A percentile compares a stretch with the other conserved stretches of the same genome.
Evolutionary conservation across 2,329 filamentous ascomycete species (phyloP).

Genomic region (Trichoderma sp.): DNA sequence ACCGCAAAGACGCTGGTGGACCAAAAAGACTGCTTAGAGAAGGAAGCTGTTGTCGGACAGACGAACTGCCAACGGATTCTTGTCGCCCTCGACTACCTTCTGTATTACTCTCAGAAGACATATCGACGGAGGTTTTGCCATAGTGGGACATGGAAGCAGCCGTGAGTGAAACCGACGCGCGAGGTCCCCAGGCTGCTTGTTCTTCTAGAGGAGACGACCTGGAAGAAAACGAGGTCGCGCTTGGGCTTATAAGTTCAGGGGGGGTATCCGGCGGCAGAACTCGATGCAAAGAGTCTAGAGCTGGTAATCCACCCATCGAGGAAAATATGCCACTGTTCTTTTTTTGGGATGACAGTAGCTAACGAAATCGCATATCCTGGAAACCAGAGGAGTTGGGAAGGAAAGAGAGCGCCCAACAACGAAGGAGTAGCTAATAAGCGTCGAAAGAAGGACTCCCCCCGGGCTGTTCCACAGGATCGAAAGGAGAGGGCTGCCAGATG

Average conservation of each 20-base stretch:
- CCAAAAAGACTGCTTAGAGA: slow-evolving; percentile 60
- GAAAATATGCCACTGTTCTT: slow-evolving; percentile 30
- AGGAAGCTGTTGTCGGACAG: slow-evolving; percentile 52
- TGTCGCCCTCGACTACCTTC: slow-evolving; percentile 42
- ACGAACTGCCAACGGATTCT: slow-evolving; percentile 37
- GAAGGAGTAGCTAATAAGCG: neutral
- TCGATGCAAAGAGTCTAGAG: slow-evolving; percentile 52
- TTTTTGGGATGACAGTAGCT: neutral
- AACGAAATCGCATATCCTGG: slow-evolving; percentile 24
- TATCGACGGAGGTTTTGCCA: slow-evolving; percentile 51
- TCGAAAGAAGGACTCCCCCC: slow-evolving; percentile 2
- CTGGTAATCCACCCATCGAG: slow-evolving; percentile 60
- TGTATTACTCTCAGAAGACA: slow-evolving; percentile 44
- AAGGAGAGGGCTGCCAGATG: neutral
- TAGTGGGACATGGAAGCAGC: slow-evolving; percentile 56
- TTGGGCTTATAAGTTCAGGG: slow-evolving; percentile 56
- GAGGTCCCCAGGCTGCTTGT: slow-evolving; percentile 47
- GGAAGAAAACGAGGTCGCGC: slow-evolving; percentile 50
- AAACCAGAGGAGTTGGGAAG: neutral
- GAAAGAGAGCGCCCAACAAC: slow-evolving; percentile 7
- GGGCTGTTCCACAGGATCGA: neutral
- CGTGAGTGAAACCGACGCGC: slow-evolving; percentile 48
- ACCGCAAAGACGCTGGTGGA: slow-evolving; percentile 46
- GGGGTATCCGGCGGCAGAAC: slow-evolving; percentile 56
- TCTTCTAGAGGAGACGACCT: slow-evolving; percentile 48